phyloP scores from a whole-genome alignment of 1,139 yeast species.

The Keqinozyma sinolaborantium region DNA sequence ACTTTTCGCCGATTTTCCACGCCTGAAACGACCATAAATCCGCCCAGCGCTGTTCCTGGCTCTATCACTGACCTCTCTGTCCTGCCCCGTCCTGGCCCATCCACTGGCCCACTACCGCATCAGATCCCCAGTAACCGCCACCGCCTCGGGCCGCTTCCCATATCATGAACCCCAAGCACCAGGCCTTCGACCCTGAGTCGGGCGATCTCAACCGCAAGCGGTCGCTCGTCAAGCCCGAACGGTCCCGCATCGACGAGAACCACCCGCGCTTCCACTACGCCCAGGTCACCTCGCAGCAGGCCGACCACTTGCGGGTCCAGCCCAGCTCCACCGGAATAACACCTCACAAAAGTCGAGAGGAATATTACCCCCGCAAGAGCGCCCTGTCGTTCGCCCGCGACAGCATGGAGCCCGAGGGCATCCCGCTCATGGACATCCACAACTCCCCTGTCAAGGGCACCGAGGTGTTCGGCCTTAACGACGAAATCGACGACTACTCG shows the following conservation, averaged over 20 bases:
- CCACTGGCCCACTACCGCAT: no score
- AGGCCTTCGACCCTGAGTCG: conserved; percentile 47
- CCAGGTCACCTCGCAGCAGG: conserved; percentile 72
- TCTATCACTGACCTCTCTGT: no score
- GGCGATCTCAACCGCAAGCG: conserved; percentile 52
- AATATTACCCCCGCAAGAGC: conserved; percentile 8
- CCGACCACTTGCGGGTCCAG: conserved; percentile 57
- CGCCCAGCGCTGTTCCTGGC: no score
- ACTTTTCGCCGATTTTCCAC: no score
- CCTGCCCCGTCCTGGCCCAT: no score
- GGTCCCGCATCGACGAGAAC: conserved; percentile 61
- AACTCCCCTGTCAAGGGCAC: conserved; percentile 34
- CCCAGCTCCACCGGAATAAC: conserved; percentile 77
- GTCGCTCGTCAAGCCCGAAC: conserved; percentile 78
- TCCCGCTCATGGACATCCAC: conserved; percentile 42
- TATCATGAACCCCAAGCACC: conserved; percentile 25
- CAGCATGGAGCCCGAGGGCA: conserved; percentile 35
- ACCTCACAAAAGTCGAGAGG: conserved; percentile 32
- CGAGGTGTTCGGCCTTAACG: conserved; percentile 59
- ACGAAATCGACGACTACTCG: conserved; percentile 39
- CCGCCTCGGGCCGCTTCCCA: no score
- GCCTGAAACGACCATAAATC: no score
- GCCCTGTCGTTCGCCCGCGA: conserved; percentile 5
- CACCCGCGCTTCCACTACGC: conserved; percentile 80
- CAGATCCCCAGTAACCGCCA: no score